These are phyloP conservation scores for Annulohypoxylon nitens DNA, from an alignment of 495 filamentous ascomycete genomes.

Conservation along the genomic window DNA sequence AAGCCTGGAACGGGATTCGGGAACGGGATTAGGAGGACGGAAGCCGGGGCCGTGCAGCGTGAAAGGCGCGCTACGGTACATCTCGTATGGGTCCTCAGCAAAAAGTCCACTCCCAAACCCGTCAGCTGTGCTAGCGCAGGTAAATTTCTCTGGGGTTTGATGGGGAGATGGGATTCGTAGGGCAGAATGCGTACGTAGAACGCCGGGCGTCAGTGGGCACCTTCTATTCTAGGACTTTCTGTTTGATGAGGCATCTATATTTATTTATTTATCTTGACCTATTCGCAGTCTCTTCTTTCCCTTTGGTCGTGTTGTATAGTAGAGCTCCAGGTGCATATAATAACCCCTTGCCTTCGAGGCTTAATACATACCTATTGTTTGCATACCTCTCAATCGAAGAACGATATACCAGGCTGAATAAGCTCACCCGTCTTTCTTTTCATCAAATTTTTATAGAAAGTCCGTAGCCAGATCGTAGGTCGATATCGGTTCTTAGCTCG, in stretches of 20 bases:
- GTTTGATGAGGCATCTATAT: neutral
- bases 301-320: neutral
- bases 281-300: neutral
- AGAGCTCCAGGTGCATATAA: conserved; percentile 3
- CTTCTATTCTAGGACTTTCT: neutral
- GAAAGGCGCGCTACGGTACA: neutral
- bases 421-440: neutral
- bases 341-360: neutral
- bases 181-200: neutral
- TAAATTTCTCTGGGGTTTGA: neutral
- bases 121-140: conserved; percentile 3
- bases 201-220: neutral
- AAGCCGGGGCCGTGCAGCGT: neutral
- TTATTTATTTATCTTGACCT: neutral
- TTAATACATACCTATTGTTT: neutral
- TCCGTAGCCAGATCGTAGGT: neutral
- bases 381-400: conserved; percentile 1
- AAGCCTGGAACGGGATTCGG: conserved; percentile 13
- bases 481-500: conserved; percentile 9
- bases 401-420: neutral
- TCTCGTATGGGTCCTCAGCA: neutral
- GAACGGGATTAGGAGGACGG: conserved; percentile 7
- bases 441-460: neutral
- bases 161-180: conserved; percentile 10
- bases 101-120: neutral